phyloP scores from a whole-genome alignment of 345 rosid genomes.

The Camelina neglecta region DNA sequence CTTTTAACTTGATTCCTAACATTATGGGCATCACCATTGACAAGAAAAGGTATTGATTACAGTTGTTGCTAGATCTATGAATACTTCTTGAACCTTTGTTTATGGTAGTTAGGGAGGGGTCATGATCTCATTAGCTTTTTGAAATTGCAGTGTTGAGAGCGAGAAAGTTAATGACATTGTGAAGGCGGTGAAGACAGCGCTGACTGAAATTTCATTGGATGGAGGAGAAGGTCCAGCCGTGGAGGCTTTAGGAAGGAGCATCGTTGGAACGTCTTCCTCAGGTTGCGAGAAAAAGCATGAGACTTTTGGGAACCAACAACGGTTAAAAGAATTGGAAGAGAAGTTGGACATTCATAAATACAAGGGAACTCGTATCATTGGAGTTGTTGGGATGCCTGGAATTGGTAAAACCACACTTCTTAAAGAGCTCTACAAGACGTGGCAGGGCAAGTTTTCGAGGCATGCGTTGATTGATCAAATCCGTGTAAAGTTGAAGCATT shows the following conservation, averaged over 20 bases:
- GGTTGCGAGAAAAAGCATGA: too few species aligned
- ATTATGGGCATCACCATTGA: slow-evolving; percentile 18
- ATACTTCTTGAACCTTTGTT: background rate
- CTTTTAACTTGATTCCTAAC: slow-evolving; percentile 18
- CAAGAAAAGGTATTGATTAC: slow-evolving; percentile 22
- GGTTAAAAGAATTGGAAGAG: too few species aligned
- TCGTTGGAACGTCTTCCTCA: background rate
- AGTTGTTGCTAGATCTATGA: background rate
- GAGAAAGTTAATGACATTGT: slow-evolving; percentile 22
- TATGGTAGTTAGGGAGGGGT: background rate
- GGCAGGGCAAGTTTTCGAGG: too few species aligned
- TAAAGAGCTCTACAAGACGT: too few species aligned
- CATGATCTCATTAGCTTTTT: background rate
- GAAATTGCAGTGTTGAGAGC: slow-evolving; percentile 10
- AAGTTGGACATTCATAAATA: too few species aligned
- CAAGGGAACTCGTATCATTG: too few species aligned
- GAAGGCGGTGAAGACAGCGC: slow-evolving; percentile 8
- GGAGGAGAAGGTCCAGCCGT: background rate
- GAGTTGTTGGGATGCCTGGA: too few species aligned
- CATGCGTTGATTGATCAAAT: too few species aligned
- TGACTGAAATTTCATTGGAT: background rate
- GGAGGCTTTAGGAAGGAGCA: background rate
- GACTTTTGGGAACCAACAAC: too few species aligned
- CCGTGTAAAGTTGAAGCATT: too few species aligned
- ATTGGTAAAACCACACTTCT: too few species aligned